Evolutionary conservation across 1,284 basidiomycete genomes (phyloP).

Genomic region (Boletellus deceptivus): DNA sequence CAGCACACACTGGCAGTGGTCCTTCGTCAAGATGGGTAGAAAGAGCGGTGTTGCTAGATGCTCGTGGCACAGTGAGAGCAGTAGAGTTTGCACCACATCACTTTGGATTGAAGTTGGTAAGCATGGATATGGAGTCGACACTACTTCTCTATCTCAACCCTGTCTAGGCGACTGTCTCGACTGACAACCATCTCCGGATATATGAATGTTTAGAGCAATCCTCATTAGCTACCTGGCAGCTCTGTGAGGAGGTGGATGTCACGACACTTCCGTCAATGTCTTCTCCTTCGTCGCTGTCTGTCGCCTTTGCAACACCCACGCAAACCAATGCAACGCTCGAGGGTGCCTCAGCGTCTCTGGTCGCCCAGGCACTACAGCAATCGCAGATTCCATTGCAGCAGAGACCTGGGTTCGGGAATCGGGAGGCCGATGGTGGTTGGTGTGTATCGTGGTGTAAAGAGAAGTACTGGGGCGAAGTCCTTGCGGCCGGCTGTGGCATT

Average conservation of each 20-base stretch:
- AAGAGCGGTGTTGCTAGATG: slow-evolving; percentile 73
- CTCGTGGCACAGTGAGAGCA: slow-evolving; percentile 78
- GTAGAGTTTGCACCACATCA: slow-evolving; percentile 86
- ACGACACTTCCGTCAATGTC: slow-evolving; percentile 50
- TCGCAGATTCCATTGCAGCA: slow-evolving; percentile 44
- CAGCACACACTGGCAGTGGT: slow-evolving; percentile 24
- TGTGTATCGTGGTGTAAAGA: slow-evolving; percentile 93
- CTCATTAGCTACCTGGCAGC: slow-evolving; percentile 74
- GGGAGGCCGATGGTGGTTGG: slow-evolving; percentile 89
- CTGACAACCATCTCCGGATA: slow-evolving; percentile 82
- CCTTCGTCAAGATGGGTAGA: slow-evolving; percentile 68
- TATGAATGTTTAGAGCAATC: slow-evolving; percentile 90
- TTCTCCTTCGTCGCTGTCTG: slow-evolving; percentile 44
- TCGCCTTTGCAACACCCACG: slow-evolving; percentile 65
- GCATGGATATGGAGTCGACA: slow-evolving; percentile 27
- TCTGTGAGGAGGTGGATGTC: slow-evolving; percentile 78
- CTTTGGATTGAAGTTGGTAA: slow-evolving; percentile 82
- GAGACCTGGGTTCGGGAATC: slow-evolving; percentile 56
- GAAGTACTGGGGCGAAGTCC: slow-evolving; percentile 86
- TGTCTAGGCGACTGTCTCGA: slow-evolving; percentile 76
- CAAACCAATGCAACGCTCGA: slow-evolving; percentile 57
- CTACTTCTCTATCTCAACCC: background rate
- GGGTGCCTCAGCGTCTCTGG: slow-evolving; percentile 54
- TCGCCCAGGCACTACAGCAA: slow-evolving; percentile 61
- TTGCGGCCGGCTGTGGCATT: slow-evolving; percentile 74